Evolutionary conservation across 116 monocot genomes (phyloP).

Genomic region (Papilionanthe hybrid): DNA sequence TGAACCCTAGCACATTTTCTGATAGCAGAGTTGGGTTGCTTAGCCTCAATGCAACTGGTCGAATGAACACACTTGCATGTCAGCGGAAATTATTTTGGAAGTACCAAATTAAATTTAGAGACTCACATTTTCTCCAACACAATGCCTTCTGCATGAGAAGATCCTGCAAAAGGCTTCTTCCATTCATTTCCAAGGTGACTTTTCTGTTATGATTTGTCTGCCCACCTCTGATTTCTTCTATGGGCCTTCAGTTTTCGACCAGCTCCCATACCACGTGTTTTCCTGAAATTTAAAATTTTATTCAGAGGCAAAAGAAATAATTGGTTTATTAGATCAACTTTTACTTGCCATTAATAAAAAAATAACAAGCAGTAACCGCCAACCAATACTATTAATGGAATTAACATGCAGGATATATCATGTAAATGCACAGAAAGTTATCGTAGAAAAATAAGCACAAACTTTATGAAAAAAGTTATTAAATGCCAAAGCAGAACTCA

Average conservation of each 20-base stretch:
- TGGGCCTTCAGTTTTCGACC: conserved; percentile 56
- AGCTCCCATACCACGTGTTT: conserved; percentile 63
- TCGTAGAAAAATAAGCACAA: too few species aligned
- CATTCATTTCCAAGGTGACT: conserved; percentile 59
- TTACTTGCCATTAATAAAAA: neutral
- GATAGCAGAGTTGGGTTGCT: conserved; percentile 57
- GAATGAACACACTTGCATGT: neutral
- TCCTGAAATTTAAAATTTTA: conserved; percentile 13
- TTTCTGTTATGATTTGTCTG: conserved; percentile 51
- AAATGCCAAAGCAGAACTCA: too few species aligned
- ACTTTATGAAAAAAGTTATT: too few species aligned
- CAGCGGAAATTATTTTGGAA: neutral
- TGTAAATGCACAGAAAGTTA: too few species aligned
- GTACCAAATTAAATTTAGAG: neutral
- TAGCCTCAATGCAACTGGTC: conserved; percentile 48
- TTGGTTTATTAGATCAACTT: neutral
- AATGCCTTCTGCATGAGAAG: conserved; percentile 61
- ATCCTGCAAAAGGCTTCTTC: conserved; percentile 62
- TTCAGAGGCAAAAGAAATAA: neutral
- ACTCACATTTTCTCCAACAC: conserved; percentile 51
- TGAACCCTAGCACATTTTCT: conserved; percentile 57
- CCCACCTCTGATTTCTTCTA: conserved; percentile 47
- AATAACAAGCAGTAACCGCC: neutral
- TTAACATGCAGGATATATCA: neutral
- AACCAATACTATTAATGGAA: too few species aligned